phyloP scores from a whole-genome alignment of 495 filamentous ascomycete species.

The Chlorociboria aeruginascens region DNA sequence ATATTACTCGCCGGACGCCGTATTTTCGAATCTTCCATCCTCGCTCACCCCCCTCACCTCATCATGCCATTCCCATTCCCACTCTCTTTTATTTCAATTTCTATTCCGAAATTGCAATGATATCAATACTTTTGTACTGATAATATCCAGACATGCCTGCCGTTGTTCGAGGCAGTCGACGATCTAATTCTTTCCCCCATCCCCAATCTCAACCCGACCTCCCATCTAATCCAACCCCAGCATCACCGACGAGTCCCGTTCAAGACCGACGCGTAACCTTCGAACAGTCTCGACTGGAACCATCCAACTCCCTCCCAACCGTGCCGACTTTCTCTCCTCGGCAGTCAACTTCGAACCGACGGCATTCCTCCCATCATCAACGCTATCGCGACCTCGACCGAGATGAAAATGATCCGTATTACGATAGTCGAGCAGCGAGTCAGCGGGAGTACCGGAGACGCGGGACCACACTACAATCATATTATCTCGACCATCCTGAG shows the following conservation, averaged over 20 bases:
- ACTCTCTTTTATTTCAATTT: no score
- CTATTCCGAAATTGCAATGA: no score
- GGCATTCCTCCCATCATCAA: background rate
- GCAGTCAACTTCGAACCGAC: background rate
- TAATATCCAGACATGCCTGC: no score
- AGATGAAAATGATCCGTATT: constrained; percentile 10
- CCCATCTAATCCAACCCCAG: background rate
- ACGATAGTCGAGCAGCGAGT: constrained; percentile 16
- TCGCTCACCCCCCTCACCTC: no score
- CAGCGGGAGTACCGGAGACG: constrained; percentile 10
- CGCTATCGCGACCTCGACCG: background rate
- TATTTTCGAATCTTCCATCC: no score
- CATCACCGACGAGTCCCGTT: background rate
- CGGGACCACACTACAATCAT: constrained; percentile 8
- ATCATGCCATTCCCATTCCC: no score
- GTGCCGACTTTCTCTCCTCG: background rate
- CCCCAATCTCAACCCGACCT: no score
- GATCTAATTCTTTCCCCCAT: no score
- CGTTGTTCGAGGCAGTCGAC: no score
- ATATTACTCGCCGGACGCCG: no score
- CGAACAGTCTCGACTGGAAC: background rate
- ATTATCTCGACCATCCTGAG: constrained; percentile 9
- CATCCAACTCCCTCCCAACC: background rate
- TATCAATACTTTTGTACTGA: no score
- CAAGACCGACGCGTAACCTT: background rate